These are phyloP conservation scores for Chaetomiaceae sp. DNA, from an alignment of 2,329 filamentous ascomycete genomes.

Conservation along the genomic window DNA sequence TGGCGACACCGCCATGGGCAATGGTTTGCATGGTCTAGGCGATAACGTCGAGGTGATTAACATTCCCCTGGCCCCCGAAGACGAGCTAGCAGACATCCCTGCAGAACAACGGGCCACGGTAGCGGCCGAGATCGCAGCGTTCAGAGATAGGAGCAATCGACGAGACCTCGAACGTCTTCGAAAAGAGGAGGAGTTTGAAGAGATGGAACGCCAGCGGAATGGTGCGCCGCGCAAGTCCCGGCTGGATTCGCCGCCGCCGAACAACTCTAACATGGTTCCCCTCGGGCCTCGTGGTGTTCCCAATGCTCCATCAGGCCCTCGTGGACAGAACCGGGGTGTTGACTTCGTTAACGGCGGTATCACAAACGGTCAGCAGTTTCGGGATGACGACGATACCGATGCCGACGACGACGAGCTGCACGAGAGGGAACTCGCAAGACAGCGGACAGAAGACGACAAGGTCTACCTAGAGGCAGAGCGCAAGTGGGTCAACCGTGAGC, in stretches of 20 bases:
- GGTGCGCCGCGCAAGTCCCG: conserved; percentile 59
- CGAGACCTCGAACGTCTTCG: conserved; percentile 83
- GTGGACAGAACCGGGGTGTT: conserved; percentile 58
- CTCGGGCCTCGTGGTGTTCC: conserved; percentile 67
- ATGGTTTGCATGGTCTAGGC: conserved; percentile 49
- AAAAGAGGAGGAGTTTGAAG: conserved; percentile 88
- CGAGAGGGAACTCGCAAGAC: conserved; percentile 64
- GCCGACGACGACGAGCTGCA: conserved; percentile 85
- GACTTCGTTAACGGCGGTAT: conserved; percentile 77
- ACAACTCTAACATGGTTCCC: conserved; percentile 66
- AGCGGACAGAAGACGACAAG: conserved; percentile 72
- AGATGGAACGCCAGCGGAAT: conserved; percentile 72
- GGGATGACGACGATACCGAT: conserved; percentile 81
- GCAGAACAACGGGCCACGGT: conserved; percentile 95
- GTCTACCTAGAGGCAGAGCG: conserved; percentile 80
- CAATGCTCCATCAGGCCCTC: conserved; percentile 67
- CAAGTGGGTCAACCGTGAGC: conserved; percentile 86
- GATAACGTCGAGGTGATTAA: conserved; percentile 80
- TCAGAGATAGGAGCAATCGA: conserved; percentile 84
- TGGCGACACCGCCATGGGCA: conserved; percentile 67
- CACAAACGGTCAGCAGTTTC: conserved; percentile 57
- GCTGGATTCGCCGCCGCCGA: conserved; percentile 66
- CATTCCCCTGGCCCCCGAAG: conserved; percentile 80
- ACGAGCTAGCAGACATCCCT: conserved; percentile 92
- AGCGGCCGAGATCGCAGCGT: conserved; percentile 87